Conservation (phyloP, 371 early-diverging fungal genomes). For the Actinomucor elegans region DNA sequence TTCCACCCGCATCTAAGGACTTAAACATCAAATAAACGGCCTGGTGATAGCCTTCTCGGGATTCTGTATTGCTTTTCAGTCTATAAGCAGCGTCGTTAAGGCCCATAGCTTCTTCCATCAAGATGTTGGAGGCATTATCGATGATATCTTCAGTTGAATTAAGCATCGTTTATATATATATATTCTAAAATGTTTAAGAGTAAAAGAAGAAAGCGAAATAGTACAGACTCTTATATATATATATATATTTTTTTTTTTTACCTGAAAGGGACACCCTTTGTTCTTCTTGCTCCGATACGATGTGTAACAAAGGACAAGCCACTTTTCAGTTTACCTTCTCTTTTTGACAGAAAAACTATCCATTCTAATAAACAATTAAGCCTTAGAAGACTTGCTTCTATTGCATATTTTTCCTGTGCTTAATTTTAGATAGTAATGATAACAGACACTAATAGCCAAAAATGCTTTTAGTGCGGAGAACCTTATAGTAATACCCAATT, state of each 20-base stretch:
- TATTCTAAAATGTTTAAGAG: not conserved
- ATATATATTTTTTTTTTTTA: not conserved
- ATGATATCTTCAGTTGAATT: conserved; percentile 18
- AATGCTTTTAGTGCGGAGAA: not conserved
- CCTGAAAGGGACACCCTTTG: not conserved
- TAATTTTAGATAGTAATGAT: too few species aligned
- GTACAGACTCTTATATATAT: not conserved
- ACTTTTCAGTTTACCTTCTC: not conserved
- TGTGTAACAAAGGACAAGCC: conserved; percentile 1
- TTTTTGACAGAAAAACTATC: conserved; percentile 1
- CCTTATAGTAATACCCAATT: too few species aligned
- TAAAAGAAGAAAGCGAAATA: not conserved
- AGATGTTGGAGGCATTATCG: conserved; percentile 21
- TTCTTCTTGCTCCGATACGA: not conserved
- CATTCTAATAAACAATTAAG: too few species aligned
- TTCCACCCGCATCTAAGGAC: conserved; percentile 43
- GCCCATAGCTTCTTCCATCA: conserved; percentile 36
- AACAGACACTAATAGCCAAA: too few species aligned
- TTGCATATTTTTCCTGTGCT: too few species aligned
- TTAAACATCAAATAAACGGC: conserved; percentile 42
- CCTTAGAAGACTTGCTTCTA: too few species aligned
- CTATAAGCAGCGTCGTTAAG: conserved; percentile 37
- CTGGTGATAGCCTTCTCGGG: conserved; percentile 38
- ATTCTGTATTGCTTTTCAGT: conserved; percentile 15
- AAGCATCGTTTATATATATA: conserved; percentile 5